A percentile compares a stretch with the other conserved stretches of the same genome.
These are phyloP conservation scores for Penicillium janthinellum DNA, from an alignment of 2,329 filamentous ascomycete species.

Conservation along the genomic window DNA sequence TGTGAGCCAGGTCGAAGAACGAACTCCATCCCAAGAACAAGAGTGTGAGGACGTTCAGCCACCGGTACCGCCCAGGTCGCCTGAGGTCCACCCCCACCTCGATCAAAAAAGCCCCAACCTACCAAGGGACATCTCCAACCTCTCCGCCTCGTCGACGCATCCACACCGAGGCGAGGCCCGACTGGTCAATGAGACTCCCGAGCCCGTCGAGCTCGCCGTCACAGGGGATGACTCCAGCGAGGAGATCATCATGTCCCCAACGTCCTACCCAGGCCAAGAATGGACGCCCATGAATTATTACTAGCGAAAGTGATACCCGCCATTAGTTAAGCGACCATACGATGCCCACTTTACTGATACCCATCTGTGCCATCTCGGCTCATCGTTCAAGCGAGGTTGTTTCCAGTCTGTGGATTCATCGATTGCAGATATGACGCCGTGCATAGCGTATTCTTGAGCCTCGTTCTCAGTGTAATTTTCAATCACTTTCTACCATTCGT, in stretches of 20 bases:
- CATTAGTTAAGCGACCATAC: neutral
- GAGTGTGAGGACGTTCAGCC: neutral
- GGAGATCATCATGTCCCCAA: conserved; percentile 52
- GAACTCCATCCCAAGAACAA: neutral
- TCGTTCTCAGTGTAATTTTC: neutral
- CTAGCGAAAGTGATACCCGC: neutral
- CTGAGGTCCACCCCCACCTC: neutral
- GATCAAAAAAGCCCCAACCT: neutral
- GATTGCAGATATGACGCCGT: neutral
- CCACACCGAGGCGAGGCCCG: conserved; percentile 27
- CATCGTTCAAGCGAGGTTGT: neutral
- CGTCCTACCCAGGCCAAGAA: conserved; percentile 52
- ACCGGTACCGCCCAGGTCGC: neutral
- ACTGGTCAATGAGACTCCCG: conserved; percentile 23
- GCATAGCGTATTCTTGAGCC: neutral
- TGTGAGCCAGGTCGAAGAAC: conserved; percentile 2
- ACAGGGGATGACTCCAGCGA: conserved; percentile 45
- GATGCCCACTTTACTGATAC: conserved; percentile 3
- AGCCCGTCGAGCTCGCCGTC: conserved; percentile 40
- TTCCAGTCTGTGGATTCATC: neutral
- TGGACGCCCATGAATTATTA: conserved; percentile 41
- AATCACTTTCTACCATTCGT: neutral
- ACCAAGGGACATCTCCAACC: conserved; percentile 6
- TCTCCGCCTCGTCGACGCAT: conserved; percentile 17
- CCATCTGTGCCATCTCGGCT: neutral